Base-by-base conservation (phyloP, 2,329 filamentous ascomycete species). In the Neonectria punicea region DNA sequence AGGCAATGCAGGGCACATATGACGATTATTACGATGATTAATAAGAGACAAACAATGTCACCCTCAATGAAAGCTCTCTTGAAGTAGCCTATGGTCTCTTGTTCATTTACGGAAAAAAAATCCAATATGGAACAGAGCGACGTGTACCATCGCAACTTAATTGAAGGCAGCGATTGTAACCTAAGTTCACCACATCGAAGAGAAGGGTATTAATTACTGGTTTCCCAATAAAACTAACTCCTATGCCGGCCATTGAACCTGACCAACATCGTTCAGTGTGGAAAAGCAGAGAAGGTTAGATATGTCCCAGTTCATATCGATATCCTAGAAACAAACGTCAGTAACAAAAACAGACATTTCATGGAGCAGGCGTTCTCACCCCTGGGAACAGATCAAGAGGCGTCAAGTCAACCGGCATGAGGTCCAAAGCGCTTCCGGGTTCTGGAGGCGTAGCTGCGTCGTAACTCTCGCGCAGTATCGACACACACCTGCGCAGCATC, bases 1-100 rank as follows among this genome's bases (percentile, higher is more conserved):
- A 90, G 78, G 84, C 85, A 58, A 83, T 89, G 73, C 81, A 85
- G 70, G 87, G 87, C 4, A 79, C 77, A n/a, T 88, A 87, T 73
- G 84, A 89, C 68, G 82, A 81, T 47, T 83, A 84, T 70, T 86
- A 85, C 75, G 86, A 87, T 61, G 84, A 86, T 47, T 74, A 59
- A 63, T 20, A 11, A 51, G 28, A 34, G 30, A 32, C 10, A 2
- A 18, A 51, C 10, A 9, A 49, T 1, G 7, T 18, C 16, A 5
- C 9, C 25, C 16, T 20, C 28, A 51, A 51, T 34, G 5, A 18
- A 5, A 11, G 10, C 25, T 32, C 10, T 8, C 4, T 51, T 34
- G n/a, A 10, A 2, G 4, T n/a, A 20, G 3, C 13, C 28, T n/a
- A n/a, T 20, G 49, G 14, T 6, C 14, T 20, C 10, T 20, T 6